Evolutionary conservation across 1,139 yeast species (phyloP).

Genomic region (Yamadazyma diddensiae): DNA sequence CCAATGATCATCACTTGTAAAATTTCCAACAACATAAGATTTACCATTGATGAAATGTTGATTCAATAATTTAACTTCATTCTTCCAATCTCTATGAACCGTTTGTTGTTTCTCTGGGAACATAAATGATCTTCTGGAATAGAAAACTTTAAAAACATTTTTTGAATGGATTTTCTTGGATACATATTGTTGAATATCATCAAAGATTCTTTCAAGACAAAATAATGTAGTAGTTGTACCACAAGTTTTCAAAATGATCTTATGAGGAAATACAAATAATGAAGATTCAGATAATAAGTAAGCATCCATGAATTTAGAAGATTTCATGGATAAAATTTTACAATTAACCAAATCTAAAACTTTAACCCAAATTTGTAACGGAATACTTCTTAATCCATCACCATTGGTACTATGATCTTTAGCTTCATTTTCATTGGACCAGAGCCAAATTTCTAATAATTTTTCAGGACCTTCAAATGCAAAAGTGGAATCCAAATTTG

Average conservation of each 20-base stretch:
- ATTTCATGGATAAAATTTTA: slow-evolving; percentile 78
- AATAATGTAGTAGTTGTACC: slow-evolving; percentile 92
- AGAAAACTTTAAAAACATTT: slow-evolving; percentile 67
- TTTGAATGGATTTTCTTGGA: slow-evolving; percentile 18
- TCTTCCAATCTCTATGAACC: slow-evolving; percentile 82
- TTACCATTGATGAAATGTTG: slow-evolving; percentile 58
- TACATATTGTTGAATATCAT: slow-evolving; percentile 25
- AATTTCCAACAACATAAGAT: slow-evolving; percentile 79
- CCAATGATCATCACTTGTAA: slow-evolving; percentile 81
- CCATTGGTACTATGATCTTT: slow-evolving; percentile 31
- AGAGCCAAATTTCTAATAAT: slow-evolving; percentile 86
- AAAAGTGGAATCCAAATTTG: slow-evolving; percentile 76
- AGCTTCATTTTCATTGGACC: slow-evolving; percentile 33
- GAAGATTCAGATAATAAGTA: slow-evolving; percentile 88
- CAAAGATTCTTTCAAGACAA: slow-evolving; percentile 67
- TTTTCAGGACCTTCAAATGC: slow-evolving; percentile 99
- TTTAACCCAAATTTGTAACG: slow-evolving; percentile 65
- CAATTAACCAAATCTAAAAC: slow-evolving; percentile 83
- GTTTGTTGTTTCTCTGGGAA: slow-evolving; percentile 83
- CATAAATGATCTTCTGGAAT: slow-evolving; percentile 89
- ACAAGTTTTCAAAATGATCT: slow-evolving; percentile 85
- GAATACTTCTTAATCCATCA: slow-evolving; percentile 62
- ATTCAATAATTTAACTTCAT: slow-evolving; percentile 72
- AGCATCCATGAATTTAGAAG: slow-evolving; percentile 69
- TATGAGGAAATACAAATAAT: slow-evolving; percentile 84